A percentile compares a stretch with the other conserved stretches of the same genome.
Conservation (phyloP, 1,139 yeast species). For the Arxiozyma slooffiae region DNA sequence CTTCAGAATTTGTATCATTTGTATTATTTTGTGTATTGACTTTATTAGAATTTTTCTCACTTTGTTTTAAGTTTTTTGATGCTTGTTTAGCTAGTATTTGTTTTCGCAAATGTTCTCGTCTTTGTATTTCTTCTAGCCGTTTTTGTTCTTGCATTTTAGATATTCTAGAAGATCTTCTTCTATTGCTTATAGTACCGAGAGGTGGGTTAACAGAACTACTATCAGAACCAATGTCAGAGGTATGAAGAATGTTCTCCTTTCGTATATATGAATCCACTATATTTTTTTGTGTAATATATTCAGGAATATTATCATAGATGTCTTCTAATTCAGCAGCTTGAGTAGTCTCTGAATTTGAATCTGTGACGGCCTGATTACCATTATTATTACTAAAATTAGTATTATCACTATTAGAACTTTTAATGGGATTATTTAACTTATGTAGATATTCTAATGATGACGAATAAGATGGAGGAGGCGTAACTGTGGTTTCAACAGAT, state of each 20-base stretch:
- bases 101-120: slow-evolving; percentile 10
- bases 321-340: not conserved
- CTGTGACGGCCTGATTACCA: not conserved
- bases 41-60: not conserved
- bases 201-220: not conserved
- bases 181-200: not conserved
- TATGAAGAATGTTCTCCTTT: not conserved
- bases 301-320: not conserved
- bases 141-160: slow-evolving; percentile 10
- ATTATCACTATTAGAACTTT: not conserved
- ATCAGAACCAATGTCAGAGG: not conserved
- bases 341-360: not conserved
- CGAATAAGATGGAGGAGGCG: not conserved
- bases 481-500: not conserved
- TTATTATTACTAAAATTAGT: not conserved
- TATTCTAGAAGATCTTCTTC: slow-evolving; percentile 25
- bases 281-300: slow-evolving; percentile 1
- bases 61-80: not conserved
- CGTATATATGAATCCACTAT: slow-evolving; percentile 1
- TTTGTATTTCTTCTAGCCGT: slow-evolving; percentile 1
- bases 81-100: slow-evolving; percentile 2
- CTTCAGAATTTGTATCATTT: not conserved
- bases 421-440: not conserved
- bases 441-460: slow-evolving; percentile 1
- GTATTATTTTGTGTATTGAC: not conserved